Conservation (phyloP, 805 yeast species). For the Kluyveromyces dobzhanskii region DNA sequence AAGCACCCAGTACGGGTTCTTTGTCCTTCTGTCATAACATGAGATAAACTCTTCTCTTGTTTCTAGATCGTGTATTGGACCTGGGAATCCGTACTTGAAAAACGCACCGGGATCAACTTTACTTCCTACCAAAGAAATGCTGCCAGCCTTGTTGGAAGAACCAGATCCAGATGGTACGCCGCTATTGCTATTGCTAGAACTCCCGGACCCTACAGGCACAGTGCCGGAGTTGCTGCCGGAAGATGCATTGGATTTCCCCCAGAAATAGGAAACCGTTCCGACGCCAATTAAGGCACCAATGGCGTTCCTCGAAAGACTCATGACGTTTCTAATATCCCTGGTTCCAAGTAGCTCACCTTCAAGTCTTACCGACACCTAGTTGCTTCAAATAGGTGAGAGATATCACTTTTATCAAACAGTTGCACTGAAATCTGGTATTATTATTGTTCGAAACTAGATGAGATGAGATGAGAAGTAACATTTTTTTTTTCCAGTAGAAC, state of each 20-base stretch:
- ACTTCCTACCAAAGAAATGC: conserved; percentile 25
- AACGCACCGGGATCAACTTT: conserved; percentile 66
- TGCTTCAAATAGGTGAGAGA: no score
- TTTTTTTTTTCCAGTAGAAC: no score
- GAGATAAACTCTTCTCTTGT: conserved; percentile 70
- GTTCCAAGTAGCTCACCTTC: no score
- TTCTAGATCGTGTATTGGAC: conserved; percentile 82
- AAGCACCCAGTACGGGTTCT: conserved; percentile 80
- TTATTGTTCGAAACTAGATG: no score
- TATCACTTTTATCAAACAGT: no score
- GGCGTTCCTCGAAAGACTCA: background rate
- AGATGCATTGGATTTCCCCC: background rate
- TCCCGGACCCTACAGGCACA: background rate
- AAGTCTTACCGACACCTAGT: no score
- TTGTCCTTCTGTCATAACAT: conserved; percentile 74
- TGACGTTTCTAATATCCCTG: background rate
- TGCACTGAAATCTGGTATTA: no score
- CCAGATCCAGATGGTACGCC: background rate
- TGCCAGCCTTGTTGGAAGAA: conserved; percentile 4
- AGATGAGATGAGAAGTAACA: no score
- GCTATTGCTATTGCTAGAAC: background rate
- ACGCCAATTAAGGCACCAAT: background rate
- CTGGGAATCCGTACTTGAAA: conserved; percentile 91
- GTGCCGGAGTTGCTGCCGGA: background rate
- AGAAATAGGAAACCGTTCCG: conserved; percentile 1